Conservation (phyloP, 805 yeast species). For the Saccharomyces kudriavzevii region DNA sequence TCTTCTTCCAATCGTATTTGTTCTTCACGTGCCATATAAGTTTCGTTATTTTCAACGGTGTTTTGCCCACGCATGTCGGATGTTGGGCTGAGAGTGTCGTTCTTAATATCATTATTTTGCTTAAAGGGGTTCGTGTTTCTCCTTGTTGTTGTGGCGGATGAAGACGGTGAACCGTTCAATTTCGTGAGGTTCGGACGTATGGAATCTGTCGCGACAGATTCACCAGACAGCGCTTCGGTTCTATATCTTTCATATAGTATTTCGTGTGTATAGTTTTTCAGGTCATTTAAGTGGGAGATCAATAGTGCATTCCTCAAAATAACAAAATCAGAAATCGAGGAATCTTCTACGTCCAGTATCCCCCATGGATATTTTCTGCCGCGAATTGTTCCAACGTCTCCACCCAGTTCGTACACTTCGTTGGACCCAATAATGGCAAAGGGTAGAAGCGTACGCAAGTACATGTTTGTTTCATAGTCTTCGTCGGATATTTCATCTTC, state of each 20-base stretch:
- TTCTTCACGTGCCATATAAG: constrained; percentile 68
- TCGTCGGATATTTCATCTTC: constrained; percentile 48
- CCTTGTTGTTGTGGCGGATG: neutral
- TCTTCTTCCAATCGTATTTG: constrained; percentile 86
- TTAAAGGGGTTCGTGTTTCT: neutral
- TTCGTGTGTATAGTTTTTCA: constrained; percentile 84
- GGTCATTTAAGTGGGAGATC: constrained; percentile 78
- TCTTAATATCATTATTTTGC: neutral
- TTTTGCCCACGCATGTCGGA: constrained; percentile 13
- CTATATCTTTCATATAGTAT: constrained; percentile 81
- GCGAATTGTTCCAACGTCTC: constrained; percentile 32
- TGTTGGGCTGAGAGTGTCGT: neutral
- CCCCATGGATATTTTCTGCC: constrained; percentile 56
- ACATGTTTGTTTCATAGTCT: constrained; percentile 56
- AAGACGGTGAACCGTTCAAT: neutral
- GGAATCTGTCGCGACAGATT: constrained; percentile 25
- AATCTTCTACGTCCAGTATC: constrained; percentile 55
- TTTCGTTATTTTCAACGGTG: constrained; percentile 28
- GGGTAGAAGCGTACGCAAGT: constrained; percentile 55
- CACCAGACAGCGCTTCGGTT: constrained; percentile 73
- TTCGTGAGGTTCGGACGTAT: constrained; percentile 8
- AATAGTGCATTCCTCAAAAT: constrained; percentile 70
- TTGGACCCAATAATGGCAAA: constrained; percentile 66
- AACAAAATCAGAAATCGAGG: constrained; percentile 72
- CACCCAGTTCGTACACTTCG: constrained; percentile 42